Evolutionary conservation across 306 rosid species (phyloP).

Genomic region (Trifolium pratense): DNA sequence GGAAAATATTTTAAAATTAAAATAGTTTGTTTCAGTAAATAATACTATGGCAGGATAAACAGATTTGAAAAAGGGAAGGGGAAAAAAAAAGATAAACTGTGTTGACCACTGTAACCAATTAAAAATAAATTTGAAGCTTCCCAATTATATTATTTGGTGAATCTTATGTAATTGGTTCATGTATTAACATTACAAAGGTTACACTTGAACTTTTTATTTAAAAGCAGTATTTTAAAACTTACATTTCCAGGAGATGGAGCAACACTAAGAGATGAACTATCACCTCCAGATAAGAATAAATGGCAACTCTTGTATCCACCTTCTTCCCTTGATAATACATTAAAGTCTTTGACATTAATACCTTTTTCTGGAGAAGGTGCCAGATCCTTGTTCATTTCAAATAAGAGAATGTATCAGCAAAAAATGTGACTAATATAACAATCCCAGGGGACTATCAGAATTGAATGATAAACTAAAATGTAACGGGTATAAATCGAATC

Average conservation of each 20-base stretch:
- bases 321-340: slow-evolving; percentile 57
- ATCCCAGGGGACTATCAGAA: slow-evolving; percentile 5
- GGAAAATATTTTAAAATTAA: slow-evolving; percentile 23
- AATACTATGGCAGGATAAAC: slow-evolving; percentile 7
- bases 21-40: neutral
- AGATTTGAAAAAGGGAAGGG: slow-evolving; percentile 1
- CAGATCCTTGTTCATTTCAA: slow-evolving; percentile 54
- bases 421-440: slow-evolving; percentile 26
- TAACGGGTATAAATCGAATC: neutral
- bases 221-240: slow-evolving; percentile 40
- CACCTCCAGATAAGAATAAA: slow-evolving; percentile 74
- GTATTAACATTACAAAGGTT: slow-evolving; percentile 11
- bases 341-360: slow-evolving; percentile 36
- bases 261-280: slow-evolving; percentile 52
- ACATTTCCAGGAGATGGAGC: slow-evolving; percentile 74
- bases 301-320: slow-evolving; percentile 56
- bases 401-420: slow-evolving; percentile 41
- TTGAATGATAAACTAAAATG: slow-evolving; percentile 4
- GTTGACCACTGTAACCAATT: neutral
- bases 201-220: slow-evolving; percentile 21
- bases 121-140: slow-evolving; percentile 10
- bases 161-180: neutral
- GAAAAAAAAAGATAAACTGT: slow-evolving; percentile 3
- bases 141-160: neutral
- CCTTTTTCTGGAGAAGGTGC: slow-evolving; percentile 39